Conservation (phyloP, 1,284 basidiomycete genomes). For the Ganoderma multipileum region DNA sequence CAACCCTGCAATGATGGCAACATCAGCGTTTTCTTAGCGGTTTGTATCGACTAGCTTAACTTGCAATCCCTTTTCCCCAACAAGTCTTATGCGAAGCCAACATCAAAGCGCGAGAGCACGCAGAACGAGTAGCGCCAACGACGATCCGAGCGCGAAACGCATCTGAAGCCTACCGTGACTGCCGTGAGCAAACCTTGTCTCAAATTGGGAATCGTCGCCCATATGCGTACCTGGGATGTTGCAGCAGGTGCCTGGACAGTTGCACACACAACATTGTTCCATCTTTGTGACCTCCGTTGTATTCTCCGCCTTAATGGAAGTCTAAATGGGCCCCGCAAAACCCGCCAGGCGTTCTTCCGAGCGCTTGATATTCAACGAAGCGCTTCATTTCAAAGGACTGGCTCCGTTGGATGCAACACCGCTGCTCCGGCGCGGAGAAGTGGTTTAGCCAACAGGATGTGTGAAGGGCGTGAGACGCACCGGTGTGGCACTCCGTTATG, state of each 20-base stretch:
- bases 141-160: not conserved
- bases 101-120: too few species aligned
- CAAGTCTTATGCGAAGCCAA: not conserved
- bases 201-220: slow-evolving; percentile 11
- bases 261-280: slow-evolving; percentile 10
- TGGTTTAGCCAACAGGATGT: not conserved
- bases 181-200: slow-evolving; percentile 10
- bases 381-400: not conserved
- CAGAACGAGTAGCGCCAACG: not conserved
- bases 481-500: not conserved
- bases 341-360: not conserved
- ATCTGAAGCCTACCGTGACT: not conserved
- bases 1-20: not conserved
- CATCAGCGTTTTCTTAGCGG: not conserved
- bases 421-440: slow-evolving; percentile 1
- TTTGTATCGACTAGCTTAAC: not conserved
- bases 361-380: not conserved
- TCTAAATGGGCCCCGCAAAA: not conserved
- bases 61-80: not conserved
- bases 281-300: slow-evolving; percentile 11
- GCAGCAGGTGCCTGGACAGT: slow-evolving; percentile 7
- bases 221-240: slow-evolving; percentile 10
- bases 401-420: not conserved
- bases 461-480: slow-evolving; percentile 1
- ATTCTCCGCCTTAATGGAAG: slow-evolving; percentile 1